Conservation (phyloP, 2,329 filamentous ascomycete genomes). For the Cercospora nicotianae region DNA sequence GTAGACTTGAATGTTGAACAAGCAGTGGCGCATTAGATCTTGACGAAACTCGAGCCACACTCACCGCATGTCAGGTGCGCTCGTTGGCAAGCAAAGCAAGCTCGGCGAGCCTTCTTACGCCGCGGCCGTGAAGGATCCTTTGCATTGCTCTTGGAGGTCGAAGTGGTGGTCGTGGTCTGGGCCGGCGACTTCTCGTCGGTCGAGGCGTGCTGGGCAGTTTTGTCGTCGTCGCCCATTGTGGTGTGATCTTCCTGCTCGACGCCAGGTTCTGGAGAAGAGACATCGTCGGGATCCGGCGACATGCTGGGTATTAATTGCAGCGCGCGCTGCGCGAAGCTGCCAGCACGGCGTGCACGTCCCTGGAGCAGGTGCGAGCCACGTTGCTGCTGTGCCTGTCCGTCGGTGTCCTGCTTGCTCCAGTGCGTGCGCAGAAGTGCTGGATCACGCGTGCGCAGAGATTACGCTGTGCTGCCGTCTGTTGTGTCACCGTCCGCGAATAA, state of each 20-base stretch:
- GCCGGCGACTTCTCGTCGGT: slow-evolving; percentile 41
- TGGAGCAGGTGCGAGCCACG: slow-evolving; percentile 41
- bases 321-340: slow-evolving; percentile 22
- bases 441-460: slow-evolving; percentile 17
- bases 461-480: slow-evolving; percentile 5
- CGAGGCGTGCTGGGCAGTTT: slow-evolving; percentile 39
- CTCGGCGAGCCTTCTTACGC: slow-evolving; percentile 92
- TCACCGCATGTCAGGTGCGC: slow-evolving; percentile 98
- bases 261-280: slow-evolving; percentile 50
- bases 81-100: slow-evolving; percentile 94
- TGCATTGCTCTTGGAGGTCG: slow-evolving; percentile 51
- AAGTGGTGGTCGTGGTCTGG: slow-evolving; percentile 32
- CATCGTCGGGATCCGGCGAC: slow-evolving; percentile 52
- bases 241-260: slow-evolving; percentile 42
- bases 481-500: slow-evolving; percentile 17
- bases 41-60: slow-evolving; percentile 44
- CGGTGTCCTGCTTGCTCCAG: slow-evolving; percentile 9
- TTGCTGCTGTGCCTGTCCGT: slow-evolving; percentile 31
- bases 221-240: slow-evolving; percentile 47
- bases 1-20: background rate
- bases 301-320: slow-evolving; percentile 45
- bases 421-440: slow-evolving; percentile 5
- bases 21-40: background rate
- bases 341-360: slow-evolving; percentile 42
- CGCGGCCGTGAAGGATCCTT: slow-evolving; percentile 89